Evolutionary conservation across 768 basidiomycete species (phyloP), one percentile per base, ranked within the genome.

Genomic region (Collybiopsis luxurians): DNA sequence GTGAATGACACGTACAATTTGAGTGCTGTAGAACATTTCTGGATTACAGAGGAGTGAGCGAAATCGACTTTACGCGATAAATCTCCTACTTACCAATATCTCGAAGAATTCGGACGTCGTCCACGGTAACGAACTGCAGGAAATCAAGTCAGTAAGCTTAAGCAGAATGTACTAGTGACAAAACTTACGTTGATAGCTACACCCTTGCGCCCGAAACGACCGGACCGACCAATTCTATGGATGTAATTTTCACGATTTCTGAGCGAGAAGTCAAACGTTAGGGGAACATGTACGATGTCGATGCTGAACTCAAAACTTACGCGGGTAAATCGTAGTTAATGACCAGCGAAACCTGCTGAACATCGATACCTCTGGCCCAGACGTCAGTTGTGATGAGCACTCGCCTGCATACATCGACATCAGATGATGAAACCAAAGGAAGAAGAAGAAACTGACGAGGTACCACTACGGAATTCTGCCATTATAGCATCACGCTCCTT

Each of bases 231-330:
- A 69, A 98, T 98, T 68, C 97, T 92, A 79, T 99, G 97, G 64
- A 99, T 98, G 78, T 99, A 99, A 74, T 99, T 98, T 83, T 98
- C 96, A 81, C 92, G 92, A 71, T 94, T 94, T 62, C 89, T 94
- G 7, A 6, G 5, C 39, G 38, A 55, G 12, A 30, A 53, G 47
- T 50, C n/a, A 45, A 13, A 12, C 53, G 19, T 12, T 23, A 13
- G n/a, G 50, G 64, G 50, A 31, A 56, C 48, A 42, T 12, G 39
- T 45, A 60, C 58, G 54, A 42, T 39, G 44, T n/a, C n/a, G 13
- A 24, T 23, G 43, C 31, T 48, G 31, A 47, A 60, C 54, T 13
- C 61, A 46, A n/a, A 48, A 77, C 85, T 64, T 80, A 94, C 89
- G 92, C 89, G 55, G 92, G 95, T 53, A 98, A 81, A 71, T 98